Percentiles rank a stretch among this genome's conserved stretches.
Evolutionary conservation across 148 eudicot genomes (phyloP).

Genomic region (Arbutus unedo): DNA sequence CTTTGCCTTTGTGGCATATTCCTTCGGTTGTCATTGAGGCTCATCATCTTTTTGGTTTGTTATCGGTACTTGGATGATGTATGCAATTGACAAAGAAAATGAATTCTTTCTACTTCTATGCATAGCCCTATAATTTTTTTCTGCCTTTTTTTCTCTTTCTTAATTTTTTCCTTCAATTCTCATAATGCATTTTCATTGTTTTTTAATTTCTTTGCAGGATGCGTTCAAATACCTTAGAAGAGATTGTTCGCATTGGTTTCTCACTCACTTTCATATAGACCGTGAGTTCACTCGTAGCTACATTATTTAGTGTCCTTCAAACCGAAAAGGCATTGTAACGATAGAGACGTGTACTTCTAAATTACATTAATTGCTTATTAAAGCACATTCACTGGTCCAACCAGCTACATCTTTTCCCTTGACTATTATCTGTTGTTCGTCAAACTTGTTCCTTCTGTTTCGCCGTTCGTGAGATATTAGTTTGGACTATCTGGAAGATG

Average conservation of each 20-base stretch:
- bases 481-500: background rate
- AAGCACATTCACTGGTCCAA: background rate
- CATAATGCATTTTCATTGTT: background rate
- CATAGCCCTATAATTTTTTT: background rate
- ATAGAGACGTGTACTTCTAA: background rate
- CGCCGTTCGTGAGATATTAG: background rate
- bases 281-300: conserved; percentile 55
- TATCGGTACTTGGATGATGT: background rate
- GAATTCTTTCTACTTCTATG: background rate
- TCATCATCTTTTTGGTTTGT: background rate
- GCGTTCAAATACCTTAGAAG: conserved; percentile 79
- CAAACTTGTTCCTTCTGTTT: background rate
- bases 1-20: background rate
- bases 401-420: background rate
- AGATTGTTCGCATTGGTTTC: conserved; percentile 90
- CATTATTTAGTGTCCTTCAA: background rate
- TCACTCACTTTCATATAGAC: conserved; percentile 87
- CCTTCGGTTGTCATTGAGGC: background rate
- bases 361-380: background rate
- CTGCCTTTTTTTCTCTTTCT: background rate
- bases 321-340: background rate
- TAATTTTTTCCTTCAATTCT: background rate
- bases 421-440: background rate
- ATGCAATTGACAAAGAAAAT: background rate
- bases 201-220: conserved; percentile 54